A percentile compares a stretch with the other conserved stretches of the same genome.
These are phyloP conservation scores for Casuarina cunninghamiana DNA, from an alignment of 306 rosid genomes.

Conservation along the genomic window DNA sequence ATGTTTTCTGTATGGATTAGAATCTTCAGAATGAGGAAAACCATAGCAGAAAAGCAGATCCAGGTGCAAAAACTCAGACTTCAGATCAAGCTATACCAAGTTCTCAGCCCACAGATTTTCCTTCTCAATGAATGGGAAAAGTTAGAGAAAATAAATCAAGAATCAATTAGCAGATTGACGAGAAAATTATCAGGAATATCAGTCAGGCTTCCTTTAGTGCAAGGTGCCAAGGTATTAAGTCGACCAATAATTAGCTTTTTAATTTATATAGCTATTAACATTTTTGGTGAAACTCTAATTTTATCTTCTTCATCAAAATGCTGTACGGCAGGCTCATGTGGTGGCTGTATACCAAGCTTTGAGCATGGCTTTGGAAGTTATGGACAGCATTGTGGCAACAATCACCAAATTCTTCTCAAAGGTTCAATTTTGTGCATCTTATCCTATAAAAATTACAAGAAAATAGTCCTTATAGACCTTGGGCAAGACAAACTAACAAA, in stretches of 20 bases:
- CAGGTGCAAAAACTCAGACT: slow-evolving; percentile 44
- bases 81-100: slow-evolving; percentile 45
- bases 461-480: neutral
- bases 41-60: slow-evolving; percentile 40
- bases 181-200: slow-evolving; percentile 56
- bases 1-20: slow-evolving; percentile 57
- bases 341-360: slow-evolving; percentile 48
- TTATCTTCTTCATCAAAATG: neutral
- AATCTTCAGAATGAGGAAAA: slow-evolving; percentile 46
- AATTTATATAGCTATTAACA: neutral
- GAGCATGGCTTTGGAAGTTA: slow-evolving; percentile 39
- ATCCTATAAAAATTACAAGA: no score
- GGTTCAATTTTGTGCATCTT: slow-evolving; percentile 33
- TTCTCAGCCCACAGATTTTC: slow-evolving; percentile 50
- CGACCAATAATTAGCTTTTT: neutral
- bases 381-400: slow-evolving; percentile 42
- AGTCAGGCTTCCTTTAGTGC: slow-evolving; percentile 42
- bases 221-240: slow-evolving; percentile 49
- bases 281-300: neutral
- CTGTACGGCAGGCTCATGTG: slow-evolving; percentile 42
- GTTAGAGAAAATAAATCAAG: slow-evolving; percentile 62
- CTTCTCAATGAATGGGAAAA: slow-evolving; percentile 59
- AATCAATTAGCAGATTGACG: slow-evolving; percentile 47
- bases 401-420: slow-evolving; percentile 38
- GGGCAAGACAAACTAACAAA: neutral